phyloP scores from a whole-genome alignment of 1,284 basidiomycete genomes.

The Cryptococcus sp. region DNA sequence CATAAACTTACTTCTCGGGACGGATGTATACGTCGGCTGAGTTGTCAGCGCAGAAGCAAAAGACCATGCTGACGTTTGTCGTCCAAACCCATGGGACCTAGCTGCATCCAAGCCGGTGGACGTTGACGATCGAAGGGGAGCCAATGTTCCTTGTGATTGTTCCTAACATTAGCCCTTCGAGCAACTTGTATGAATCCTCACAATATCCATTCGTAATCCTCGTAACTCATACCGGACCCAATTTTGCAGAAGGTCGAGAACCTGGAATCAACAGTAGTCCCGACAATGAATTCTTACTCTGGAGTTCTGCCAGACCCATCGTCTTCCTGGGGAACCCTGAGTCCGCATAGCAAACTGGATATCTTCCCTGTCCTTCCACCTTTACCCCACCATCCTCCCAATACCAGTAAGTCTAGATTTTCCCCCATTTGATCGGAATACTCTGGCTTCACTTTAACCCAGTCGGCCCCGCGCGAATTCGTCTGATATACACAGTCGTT shows the following conservation, averaged over 20 bases:
- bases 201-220: constrained; percentile 71
- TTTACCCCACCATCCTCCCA: constrained; percentile 55
- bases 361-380: constrained; percentile 48
- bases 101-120: constrained; percentile 39
- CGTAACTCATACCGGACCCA: constrained; percentile 76
- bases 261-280: constrained; percentile 9
- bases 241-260: constrained; percentile 66
- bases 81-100: constrained; percentile 36
- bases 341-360: constrained; percentile 47
- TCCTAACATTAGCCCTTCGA: constrained; percentile 16
- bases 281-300: constrained; percentile 52
- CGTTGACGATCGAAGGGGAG: constrained; percentile 41
- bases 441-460: constrained; percentile 97
- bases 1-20: constrained; percentile 39
- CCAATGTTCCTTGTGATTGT: constrained; percentile 43
- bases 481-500: constrained; percentile 70
- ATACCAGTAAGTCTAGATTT: constrained; percentile 80
- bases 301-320: constrained; percentile 57
- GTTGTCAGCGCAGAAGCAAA: constrained; percentile 1
- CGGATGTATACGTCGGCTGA: constrained; percentile 49
- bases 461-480: constrained; percentile 78
- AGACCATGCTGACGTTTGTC: constrained; percentile 42
- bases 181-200: constrained; percentile 16
- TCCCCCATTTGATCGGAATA: constrained; percentile 69
- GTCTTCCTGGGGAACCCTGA: constrained; percentile 44